Conservation (phyloP, 208 protist species). For the Leishmania lainsoni region DNA sequence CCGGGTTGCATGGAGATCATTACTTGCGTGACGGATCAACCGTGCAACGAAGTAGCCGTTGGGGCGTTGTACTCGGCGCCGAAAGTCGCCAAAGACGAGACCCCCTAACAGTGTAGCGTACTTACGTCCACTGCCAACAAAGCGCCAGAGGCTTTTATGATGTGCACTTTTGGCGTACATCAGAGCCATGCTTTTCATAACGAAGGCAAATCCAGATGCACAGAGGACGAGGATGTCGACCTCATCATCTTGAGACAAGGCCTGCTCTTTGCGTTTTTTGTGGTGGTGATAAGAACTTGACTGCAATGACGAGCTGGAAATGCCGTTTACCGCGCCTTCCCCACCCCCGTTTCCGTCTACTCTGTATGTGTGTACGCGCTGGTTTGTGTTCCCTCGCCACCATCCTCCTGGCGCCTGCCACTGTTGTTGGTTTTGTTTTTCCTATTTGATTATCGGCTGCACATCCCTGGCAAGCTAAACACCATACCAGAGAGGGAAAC, state of each 20-base stretch:
- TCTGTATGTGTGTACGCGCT: neutral
- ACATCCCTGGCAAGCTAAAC: neutral
- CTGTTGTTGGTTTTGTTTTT: neutral
- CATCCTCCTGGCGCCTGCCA: neutral
- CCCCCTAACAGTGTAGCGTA: neutral
- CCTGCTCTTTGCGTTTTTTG: neutral
- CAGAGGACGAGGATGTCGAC: neutral
- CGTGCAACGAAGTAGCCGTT: neutral
- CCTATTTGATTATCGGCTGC: neutral
- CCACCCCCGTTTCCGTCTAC: neutral
- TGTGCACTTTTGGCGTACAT: neutral
- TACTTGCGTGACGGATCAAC: neutral
- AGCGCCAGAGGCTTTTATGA: neutral
- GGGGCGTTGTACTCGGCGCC: neutral
- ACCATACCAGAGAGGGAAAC: neutral
- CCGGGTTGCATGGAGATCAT: neutral
- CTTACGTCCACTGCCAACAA: neutral
- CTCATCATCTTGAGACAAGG: neutral
- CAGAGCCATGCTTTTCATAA: neutral
- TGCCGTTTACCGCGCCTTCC: neutral
- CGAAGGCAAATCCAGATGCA: neutral
- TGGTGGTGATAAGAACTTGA: neutral
- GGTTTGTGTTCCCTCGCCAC: neutral
- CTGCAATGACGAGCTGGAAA: neutral
- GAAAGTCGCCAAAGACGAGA: neutral